phyloP scores from a whole-genome alignment of 2,329 filamentous ascomycete genomes.

The Coniochaeta prunicola region DNA sequence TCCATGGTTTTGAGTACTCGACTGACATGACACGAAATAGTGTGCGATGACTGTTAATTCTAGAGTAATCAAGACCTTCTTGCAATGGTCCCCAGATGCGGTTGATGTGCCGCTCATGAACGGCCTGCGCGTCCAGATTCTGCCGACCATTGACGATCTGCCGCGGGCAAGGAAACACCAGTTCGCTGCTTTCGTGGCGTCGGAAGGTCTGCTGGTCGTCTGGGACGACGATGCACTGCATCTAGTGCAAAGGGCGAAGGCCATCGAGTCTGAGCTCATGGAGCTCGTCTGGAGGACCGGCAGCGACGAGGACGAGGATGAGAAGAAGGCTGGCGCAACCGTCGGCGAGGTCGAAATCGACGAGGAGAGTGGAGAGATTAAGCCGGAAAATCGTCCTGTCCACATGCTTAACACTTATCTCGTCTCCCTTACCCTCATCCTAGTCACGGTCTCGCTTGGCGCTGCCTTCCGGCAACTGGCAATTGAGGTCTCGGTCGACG shows the following conservation, averaged over 20 bases:
- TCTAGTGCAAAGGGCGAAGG: slow-evolving; percentile 60
- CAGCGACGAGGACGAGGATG: slow-evolving; percentile 43
- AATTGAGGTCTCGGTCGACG: slow-evolving; percentile 60
- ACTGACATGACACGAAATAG: slow-evolving; percentile 26
- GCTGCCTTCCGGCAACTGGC: slow-evolving; percentile 64
- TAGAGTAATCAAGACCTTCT: slow-evolving; percentile 69
- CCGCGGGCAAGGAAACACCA: slow-evolving; percentile 68
- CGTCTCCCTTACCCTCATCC: slow-evolving; percentile 56
- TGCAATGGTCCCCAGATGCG: slow-evolving; percentile 65
- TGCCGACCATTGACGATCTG: slow-evolving; percentile 65
- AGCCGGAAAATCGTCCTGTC: slow-evolving; percentile 57
- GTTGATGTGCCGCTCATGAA: slow-evolving; percentile 71
- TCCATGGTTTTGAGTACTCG: not conserved
- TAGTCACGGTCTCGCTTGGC: slow-evolving; percentile 61
- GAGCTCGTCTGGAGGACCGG: slow-evolving; percentile 65
- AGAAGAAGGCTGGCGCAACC: slow-evolving; percentile 41
- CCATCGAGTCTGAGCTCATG: slow-evolving; percentile 71
- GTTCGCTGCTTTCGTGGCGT: slow-evolving; percentile 71
- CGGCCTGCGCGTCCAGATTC: slow-evolving; percentile 68
- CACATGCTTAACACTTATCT: slow-evolving; percentile 65
- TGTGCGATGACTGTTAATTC: slow-evolving; percentile 78
- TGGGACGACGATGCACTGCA: slow-evolving; percentile 78
- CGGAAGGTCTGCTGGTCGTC: slow-evolving; percentile 63
- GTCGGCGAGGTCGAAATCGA: slow-evolving; percentile 53
- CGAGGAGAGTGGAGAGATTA: slow-evolving; percentile 61